phyloP scores from a whole-genome alignment of 2,329 filamentous ascomycete species.

The Aspergillaceae sp. region DNA sequence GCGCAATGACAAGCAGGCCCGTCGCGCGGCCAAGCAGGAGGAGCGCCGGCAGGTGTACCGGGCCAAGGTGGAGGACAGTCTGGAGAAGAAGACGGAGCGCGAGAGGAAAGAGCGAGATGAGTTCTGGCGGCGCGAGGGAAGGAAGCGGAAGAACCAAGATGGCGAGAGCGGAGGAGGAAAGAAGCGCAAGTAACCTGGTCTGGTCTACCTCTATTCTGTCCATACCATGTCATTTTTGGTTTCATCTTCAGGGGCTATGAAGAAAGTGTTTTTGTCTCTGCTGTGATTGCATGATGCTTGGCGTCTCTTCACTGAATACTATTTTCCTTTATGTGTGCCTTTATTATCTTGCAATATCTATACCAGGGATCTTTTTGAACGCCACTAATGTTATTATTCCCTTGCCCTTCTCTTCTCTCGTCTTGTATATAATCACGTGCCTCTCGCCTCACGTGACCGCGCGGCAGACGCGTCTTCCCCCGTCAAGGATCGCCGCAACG shows the following conservation, averaged over 20 bases:
- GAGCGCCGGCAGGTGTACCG: slow-evolving; percentile 71
- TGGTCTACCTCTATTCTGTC: not conserved
- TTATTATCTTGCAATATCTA: not conserved
- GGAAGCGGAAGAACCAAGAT: slow-evolving; percentile 56
- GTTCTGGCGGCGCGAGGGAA: slow-evolving; percentile 85
- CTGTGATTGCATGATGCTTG: slow-evolving; percentile 13
- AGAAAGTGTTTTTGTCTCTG: slow-evolving; percentile 14
- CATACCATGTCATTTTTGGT: slow-evolving; percentile 10
- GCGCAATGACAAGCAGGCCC: slow-evolving; percentile 81
- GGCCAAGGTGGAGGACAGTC: slow-evolving; percentile 70
- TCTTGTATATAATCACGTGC: not conserved
- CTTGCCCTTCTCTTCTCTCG: not conserved
- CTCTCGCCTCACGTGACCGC: slow-evolving; percentile 23
- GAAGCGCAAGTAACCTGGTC: slow-evolving; percentile 30
- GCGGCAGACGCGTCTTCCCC: slow-evolving; percentile 23
- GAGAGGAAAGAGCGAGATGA: slow-evolving; percentile 90
- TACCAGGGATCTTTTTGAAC: not conserved
- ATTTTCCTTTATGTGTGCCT: not conserved
- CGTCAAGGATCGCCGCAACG: slow-evolving; percentile 1
- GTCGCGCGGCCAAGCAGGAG: slow-evolving; percentile 77
- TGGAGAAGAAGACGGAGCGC: slow-evolving; percentile 74
- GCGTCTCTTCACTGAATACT: slow-evolving; percentile 7
- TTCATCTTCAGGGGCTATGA: slow-evolving; percentile 10
- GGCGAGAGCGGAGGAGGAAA: slow-evolving; percentile 44
- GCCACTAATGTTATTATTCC: too few species aligned